Base-by-base conservation (phyloP, 2,329 filamentous ascomycete species). In the Blastomyces percursus region DNA sequence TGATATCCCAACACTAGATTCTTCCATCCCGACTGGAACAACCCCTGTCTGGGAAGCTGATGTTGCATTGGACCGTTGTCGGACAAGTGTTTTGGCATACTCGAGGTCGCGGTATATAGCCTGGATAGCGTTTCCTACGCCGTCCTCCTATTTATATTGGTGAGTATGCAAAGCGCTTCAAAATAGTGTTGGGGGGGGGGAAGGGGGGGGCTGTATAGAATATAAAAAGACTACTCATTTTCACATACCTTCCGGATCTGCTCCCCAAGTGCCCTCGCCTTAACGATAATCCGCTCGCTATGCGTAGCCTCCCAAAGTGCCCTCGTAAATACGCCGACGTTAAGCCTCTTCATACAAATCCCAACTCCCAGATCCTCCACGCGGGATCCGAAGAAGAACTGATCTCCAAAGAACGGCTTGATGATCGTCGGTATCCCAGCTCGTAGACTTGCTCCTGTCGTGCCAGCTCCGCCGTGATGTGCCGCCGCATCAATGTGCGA, bases 361-460 rank as follows among this genome's bases (percentile, higher is more conserved):
- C 94, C 94, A 1, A 97, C 94, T 0, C 94, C 93, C 6, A 99
- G 80, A 70, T 97, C 93, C 73, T 97, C 91, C 1, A 97, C 89
- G 3, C 94, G 84, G 38, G 82, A 84, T 7, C 91, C 94, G 69
- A 96, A 97, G 80, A 99, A 99, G 80, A 89, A 96, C 72, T 99
- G 94, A 70, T 99, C 94, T 5, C 94, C 94, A 71, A 99, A 99
- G 79, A 97, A 99, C 0, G 94, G 94, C 65, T 93, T 90, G 71
- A 97, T 89, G 66, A 99, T 92, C 0, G 94, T 97, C 0, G 94
- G 94, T 5, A 96, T 85, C 1, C 94, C 94, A 0, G 92, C 92
- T 60, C 94, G 84, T 58, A 99, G 79, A 73, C 91, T 96, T 0
- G 94, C 94, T 1, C 94, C 94, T 0, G 94, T 99, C 0, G 94